Base-by-base conservation (phyloP, 2,329 filamentous ascomycete species). In the Xylaria digitata region DNA sequence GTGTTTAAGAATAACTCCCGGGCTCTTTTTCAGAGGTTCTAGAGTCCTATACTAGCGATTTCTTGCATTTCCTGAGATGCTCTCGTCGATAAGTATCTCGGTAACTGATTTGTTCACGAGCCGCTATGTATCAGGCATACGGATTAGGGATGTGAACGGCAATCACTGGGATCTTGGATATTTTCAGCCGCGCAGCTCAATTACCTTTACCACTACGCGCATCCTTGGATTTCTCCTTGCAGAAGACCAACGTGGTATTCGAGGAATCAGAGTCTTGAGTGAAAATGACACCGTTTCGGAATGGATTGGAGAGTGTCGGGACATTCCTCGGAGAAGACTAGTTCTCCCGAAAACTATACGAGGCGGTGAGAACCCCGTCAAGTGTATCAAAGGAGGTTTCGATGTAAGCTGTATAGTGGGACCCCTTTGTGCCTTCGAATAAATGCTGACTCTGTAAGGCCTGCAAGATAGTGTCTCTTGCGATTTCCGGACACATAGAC, bases 61-160 rank as follows among this genome's bases (percentile, higher is more conserved):
- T 37, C 42, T 58, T 21, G 45, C 23, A 23, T 42, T 58, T 37
- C 55, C 55, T 6, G 43, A 58, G 42, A 19, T 34, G 42, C 19
- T 58, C 37, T 58, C 42, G 17, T 58, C 55, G 17, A 58, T 58
- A 58, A 58, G 42, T 40, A 42, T 58, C 55, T 58, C 55, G 43
- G 19, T 58, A 15, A 23, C 40, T 37, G 55, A 58, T 48, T 32
- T 37, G 13, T 21, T 34, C 55, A 46, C 55, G 6, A 23, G 42
- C 40, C 43, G 45, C 17, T 58, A 48, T 57, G 19, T 57, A 32
- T 45, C 53, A 43, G 53, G 53, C 32, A 56, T 17, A 11, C 53
- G 9, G 34, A 23, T 56, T 30, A 56, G 19, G 37, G 53, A 56
- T 43, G 30, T 19, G n/a, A 34, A 45, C 42, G 32, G 32, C 7